Evolutionary conservation across 495 filamentous ascomycete genomes (phyloP), one percentile per base, ranked within the genome.

Genomic region (Cetradonia linearis): DNA sequence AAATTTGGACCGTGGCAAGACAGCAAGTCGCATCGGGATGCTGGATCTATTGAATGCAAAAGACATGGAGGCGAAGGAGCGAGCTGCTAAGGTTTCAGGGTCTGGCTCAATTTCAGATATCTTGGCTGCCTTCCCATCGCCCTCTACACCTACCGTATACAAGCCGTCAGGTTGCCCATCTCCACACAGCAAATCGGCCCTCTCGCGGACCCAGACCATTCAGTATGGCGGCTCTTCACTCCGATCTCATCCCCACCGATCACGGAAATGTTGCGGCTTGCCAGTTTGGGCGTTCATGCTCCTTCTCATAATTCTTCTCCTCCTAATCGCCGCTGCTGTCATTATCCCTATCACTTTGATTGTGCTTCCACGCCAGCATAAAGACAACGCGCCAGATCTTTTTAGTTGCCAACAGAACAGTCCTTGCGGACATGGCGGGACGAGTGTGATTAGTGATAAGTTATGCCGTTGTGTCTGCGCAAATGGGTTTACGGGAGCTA

Each of bases 51-150:
- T 74, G 20, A 70, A 69, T 56, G 68, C 40, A 65, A 65, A 55
- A 68, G 70, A 34, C 59, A 69, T 44, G 59, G 63, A 65, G 54
- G 47, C 57, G 7, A 61, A 44, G 42, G 59, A 61, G 50, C 55
- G 33, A 27, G 52, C 52, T 2, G 61, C 46, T n/a, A 71, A 62
- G 40, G 61, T 56, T 59, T 66, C 65, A 33, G 62, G 71, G n/a
- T 81, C 78, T 4, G 81, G 80, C 71, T 80, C 91, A 65, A 77
- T 98, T 47, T 91, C 89, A 18, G 91, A 95, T 67, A 96, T 96
- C 69, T 78, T 98, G 7, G 86, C 88, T 14, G 88, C 90, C 16
- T 98, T 98, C 61, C 93, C 93, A 9, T 86, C 91, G 13, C 91
- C 93, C 6, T 83, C 81, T 9, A 83, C 78, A 7, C 82, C 81